Evolutionary conservation across 192 early-diverging fungal genomes (phyloP).

Genomic region (Backusella parvicylindrica): DNA sequence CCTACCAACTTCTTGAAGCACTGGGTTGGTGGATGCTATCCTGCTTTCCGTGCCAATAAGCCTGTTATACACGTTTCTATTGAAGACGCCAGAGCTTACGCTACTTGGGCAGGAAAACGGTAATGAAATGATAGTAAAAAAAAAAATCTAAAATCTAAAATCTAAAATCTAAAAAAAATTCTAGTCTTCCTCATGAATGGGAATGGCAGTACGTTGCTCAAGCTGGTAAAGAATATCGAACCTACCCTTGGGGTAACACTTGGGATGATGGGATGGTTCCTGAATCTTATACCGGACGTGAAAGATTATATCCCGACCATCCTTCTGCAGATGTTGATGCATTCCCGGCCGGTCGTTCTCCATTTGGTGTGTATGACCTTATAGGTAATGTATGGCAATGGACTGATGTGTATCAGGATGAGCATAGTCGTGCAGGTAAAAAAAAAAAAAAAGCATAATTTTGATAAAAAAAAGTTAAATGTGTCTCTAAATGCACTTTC

Average conservation of each 20-base stretch:
- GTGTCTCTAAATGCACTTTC: neutral
- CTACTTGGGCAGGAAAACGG: conserved; percentile 22
- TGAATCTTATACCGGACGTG: conserved; percentile 18
- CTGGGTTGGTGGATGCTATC: conserved; percentile 18
- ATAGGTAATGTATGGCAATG: conserved; percentile 26
- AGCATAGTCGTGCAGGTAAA: conserved; percentile 12
- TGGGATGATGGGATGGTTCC: conserved; percentile 16
- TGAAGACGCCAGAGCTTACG: conserved; percentile 25
- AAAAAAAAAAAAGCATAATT: no score
- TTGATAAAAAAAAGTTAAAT: no score
- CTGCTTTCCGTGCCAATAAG: conserved; percentile 10
- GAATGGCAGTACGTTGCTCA: conserved; percentile 29
- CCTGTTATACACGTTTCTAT: conserved; percentile 21
- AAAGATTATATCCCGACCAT: conserved; percentile 18
- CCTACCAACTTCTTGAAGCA: conserved; percentile 23
- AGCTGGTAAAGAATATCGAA: conserved; percentile 17
- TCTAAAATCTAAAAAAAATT: no score
- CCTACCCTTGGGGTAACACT: conserved; percentile 15
- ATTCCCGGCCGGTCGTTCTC: conserved; percentile 5
- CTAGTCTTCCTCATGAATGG: conserved; percentile 24
- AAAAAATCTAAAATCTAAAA: no score
- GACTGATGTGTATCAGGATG: conserved; percentile 21
- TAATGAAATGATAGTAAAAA: neutral
- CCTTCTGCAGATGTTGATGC: conserved; percentile 19
- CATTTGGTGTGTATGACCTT: conserved; percentile 22